Evolutionary conservation across 352 stramenopile species (phyloP), one percentile per base, ranked within the genome.

Genomic region (Salisapilia sapeloensis): DNA sequence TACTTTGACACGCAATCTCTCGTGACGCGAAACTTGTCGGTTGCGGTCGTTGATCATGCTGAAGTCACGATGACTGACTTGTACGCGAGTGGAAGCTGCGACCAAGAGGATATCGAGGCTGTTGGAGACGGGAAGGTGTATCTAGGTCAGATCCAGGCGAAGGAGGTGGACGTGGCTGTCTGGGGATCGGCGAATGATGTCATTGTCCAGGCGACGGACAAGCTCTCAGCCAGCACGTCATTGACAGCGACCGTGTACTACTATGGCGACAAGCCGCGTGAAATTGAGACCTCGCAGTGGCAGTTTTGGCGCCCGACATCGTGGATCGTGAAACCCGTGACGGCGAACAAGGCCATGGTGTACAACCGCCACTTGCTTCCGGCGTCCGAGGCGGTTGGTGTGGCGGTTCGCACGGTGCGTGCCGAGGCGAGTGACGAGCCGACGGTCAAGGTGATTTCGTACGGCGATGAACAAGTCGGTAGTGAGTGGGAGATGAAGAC

Each of bases 231-330:
- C 12, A 60, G 53, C 9, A 57, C 56, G 17, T 67, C 56, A 11
- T 61, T 70, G 18, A 70, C 56, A 42, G 61, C 58, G 16, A 46
- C 59, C 34, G 56, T 77, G 15, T 59, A 51, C 39, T 77, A 71
- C 42, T 44, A 65, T 11, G 61, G 61, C 18, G 46, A 25, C 8
- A 39, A 54, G 21, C 58, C 61, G 1, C 42, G 38, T 6, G 33
- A 50, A 2, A 30, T 77, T 23, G 64, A 70, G 41, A 60, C 59
- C 31, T 61, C 59, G 25, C 50, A 53, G 32, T 77, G 55, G 58
- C 69, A 48, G 47, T 72, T 69, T 40, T 76, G 57, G 57, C 52
- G 58, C 17, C 41, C 56, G 11, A 43, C 50, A 6, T 51, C 38
- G 23, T 54, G 56, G 23, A 59, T 58, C 16, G 57, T 72, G 17